A percentile compares a stretch with the other conserved stretches of the same genome.
These are phyloP conservation scores for Yamadazyma diospyri DNA, from an alignment of 1,139 yeast species.

Conservation along the genomic window DNA sequence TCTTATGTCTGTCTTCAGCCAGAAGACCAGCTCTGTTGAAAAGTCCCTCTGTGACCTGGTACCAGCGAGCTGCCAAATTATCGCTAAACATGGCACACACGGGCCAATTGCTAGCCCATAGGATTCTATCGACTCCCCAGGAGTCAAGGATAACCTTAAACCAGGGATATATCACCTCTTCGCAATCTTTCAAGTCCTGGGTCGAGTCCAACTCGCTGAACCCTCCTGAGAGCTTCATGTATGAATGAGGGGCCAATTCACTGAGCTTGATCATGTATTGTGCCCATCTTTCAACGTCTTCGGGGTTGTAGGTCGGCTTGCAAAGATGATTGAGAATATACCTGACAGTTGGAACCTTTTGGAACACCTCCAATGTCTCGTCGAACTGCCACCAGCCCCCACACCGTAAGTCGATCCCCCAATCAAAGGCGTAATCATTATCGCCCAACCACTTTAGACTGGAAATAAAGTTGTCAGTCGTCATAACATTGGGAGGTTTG, in stretches of 20 bases:
- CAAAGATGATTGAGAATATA: conserved; percentile 37
- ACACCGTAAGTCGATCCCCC: conserved; percentile 36
- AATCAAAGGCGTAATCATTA: conserved; percentile 28
- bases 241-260: conserved; percentile 21
- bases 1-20: conserved; percentile 10
- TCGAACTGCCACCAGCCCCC: conserved; percentile 38
- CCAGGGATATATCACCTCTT: conserved; percentile 28
- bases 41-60: conserved; percentile 14
- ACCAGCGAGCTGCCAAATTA: conserved; percentile 15
- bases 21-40: conserved; percentile 13
- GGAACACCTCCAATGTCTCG: conserved; percentile 23
- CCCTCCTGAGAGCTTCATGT: conserved; percentile 39
- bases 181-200: conserved; percentile 13
- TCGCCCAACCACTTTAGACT: conserved; percentile 28
- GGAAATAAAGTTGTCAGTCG: conserved; percentile 20
- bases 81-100: conserved; percentile 26
- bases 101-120: conserved; percentile 48
- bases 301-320: conserved; percentile 28
- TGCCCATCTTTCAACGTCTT: conserved; percentile 18
- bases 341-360: conserved; percentile 20
- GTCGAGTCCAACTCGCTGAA: conserved; percentile 31
- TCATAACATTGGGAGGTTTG: conserved; percentile 31
- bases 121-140: conserved; percentile 27
- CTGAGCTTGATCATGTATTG: conserved; percentile 17
- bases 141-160: conserved; percentile 20